A percentile compares a stretch with the other conserved stretches of the same genome.
These are phyloP conservation scores for Melanogaster broomeanus DNA, from an alignment of 768 basidiomycete species.

Conservation along the genomic window DNA sequence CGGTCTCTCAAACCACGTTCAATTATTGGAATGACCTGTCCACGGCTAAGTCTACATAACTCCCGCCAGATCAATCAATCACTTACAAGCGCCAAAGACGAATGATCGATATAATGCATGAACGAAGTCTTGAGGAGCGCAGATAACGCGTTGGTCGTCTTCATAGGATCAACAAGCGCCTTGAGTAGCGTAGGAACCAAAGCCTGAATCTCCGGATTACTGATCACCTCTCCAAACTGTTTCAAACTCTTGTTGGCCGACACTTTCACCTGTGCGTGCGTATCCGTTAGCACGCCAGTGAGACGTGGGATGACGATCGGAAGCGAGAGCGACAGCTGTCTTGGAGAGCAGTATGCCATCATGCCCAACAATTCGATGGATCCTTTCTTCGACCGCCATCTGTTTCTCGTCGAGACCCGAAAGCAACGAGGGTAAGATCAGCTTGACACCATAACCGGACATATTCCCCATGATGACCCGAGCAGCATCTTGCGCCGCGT, in stretches of 20 bases:
- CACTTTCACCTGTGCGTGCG: conserved; percentile 91
- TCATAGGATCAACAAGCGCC: conserved; percentile 92
- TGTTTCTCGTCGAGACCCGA: conserved; percentile 96
- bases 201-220: conserved; percentile 93
- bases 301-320: conserved; percentile 97
- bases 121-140: conserved; percentile 92
- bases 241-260: conserved; percentile 96
- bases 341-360: conserved; percentile 98
- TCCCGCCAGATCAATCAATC: background rate
- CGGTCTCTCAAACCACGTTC: conserved; percentile 92
- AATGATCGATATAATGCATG: conserved; percentile 97
- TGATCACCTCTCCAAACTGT: conserved; percentile 97
- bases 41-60: background rate
- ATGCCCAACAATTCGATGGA: conserved; percentile 95
- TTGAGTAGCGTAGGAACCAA: conserved; percentile 89
- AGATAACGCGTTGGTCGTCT: conserved; percentile 83
- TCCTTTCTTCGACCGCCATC: conserved; percentile 96
- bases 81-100: conserved; percentile 87
- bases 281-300: conserved; percentile 93
- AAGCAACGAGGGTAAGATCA: conserved; percentile 87
- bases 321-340: conserved; percentile 90
- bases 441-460: conserved; percentile 94
- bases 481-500: conserved; percentile 90
- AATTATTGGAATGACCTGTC: conserved; percentile 88
- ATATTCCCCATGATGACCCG: conserved; percentile 94